These are phyloP conservation scores for Stachybotrys echinatus DNA, from an alignment of 2,329 filamentous ascomycete species.

Conservation along the genomic window DNA sequence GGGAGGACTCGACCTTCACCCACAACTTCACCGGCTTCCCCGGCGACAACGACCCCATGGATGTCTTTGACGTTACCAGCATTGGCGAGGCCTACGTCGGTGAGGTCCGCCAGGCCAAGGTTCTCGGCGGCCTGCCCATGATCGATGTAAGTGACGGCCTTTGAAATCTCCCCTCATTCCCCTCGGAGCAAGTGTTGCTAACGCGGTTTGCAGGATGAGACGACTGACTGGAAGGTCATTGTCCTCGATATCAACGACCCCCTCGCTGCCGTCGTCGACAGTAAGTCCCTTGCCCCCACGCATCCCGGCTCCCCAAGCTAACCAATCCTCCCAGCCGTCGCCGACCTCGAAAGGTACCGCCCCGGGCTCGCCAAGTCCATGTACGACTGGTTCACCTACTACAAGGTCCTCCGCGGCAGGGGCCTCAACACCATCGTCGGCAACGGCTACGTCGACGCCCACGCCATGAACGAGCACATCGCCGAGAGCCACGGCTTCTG, in stretches of 20 bases:
- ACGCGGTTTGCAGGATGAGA: slow-evolving; percentile 21
- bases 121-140: slow-evolving; percentile 33
- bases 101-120: slow-evolving; percentile 35
- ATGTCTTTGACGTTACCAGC: slow-evolving; percentile 31
- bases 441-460: slow-evolving; percentile 27
- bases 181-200: no score
- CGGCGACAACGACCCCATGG: slow-evolving; percentile 37
- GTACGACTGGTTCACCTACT: slow-evolving; percentile 35
- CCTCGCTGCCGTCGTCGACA: slow-evolving; percentile 24
- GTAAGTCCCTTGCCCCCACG: slow-evolving; percentile 15
- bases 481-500: slow-evolving; percentile 32
- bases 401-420: slow-evolving; percentile 33
- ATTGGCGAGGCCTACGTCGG: slow-evolving; percentile 24
- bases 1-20: slow-evolving; percentile 35
- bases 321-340: slow-evolving; percentile 19
- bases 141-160: slow-evolving; percentile 32
- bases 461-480: slow-evolving; percentile 23
- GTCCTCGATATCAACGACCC: slow-evolving; percentile 32
- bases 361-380: slow-evolving; percentile 27
- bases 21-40: slow-evolving; percentile 29
- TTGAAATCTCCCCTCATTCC: no score
- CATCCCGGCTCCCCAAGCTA: rapidly evolving
- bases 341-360: slow-evolving; percentile 32
- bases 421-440: slow-evolving; percentile 28
- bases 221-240: slow-evolving; percentile 36